Evolutionary conservation across 2,329 filamentous ascomycete genomes (phyloP), one percentile per base, ranked within the genome.

Genomic region (Colletotrichum aenigma): DNA sequence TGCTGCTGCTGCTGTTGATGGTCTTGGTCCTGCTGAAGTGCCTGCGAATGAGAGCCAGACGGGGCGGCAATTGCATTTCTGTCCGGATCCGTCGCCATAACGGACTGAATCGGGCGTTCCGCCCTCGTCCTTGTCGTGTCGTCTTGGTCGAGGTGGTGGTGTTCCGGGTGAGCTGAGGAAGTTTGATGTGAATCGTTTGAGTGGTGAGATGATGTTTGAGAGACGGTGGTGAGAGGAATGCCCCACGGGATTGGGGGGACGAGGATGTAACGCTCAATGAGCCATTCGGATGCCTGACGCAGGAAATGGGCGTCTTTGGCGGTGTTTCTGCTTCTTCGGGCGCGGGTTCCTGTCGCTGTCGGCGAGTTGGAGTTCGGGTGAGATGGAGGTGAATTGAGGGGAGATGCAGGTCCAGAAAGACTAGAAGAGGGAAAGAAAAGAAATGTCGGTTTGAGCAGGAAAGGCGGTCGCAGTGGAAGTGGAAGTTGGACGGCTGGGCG

Each of bases 71-170:
- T 36, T 24, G 38, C 9, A 34, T 26, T 67, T 21, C 18, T 64
- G 56, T 68, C 71, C 21, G 73, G 34, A 71, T 64, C 56, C 55
- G 69, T 62, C 64, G 73, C 70, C 73, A 75, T 75, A 34, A 43
- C 56, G 64, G 56, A 58, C 30, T 60, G 70, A 13, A 43, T 65
- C 64, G 64, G 73, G 70, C 73, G 26, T 58, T 36, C 32, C 30
- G 64, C 73, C 73, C 70, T 43, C 48, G 56, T 75, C 69, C 69
- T 36, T 21, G 16, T 48, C 38, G 26, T 21, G 61, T 55, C 43
- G 16, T 67, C 26, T 18, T 60, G 7, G 9, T 32, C 16, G 21
- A 67, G 13, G 13, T 16, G 32, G 6, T 36, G 28, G 13, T 55
- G 36, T 30, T 36, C 36, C 28, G 38, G 10, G n/a, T 18, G 30